These are phyloP conservation scores for Cutaneotrichosporon dermatis DNA, from an alignment of 1,284 basidiomycete genomes.

Conservation along the genomic window DNA sequence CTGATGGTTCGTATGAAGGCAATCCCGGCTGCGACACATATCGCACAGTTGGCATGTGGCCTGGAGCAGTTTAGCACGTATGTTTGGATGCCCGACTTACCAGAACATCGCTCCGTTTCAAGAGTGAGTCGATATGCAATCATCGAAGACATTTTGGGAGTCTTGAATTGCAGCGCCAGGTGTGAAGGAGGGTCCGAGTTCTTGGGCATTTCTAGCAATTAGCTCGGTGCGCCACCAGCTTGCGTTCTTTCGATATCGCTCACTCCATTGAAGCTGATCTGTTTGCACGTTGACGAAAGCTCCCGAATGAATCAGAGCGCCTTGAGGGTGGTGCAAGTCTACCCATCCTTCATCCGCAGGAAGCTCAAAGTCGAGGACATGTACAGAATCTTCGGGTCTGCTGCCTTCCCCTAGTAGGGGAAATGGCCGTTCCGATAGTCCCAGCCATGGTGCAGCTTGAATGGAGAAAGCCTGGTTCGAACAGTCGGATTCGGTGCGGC, in stretches of 20 bases:
- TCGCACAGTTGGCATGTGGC: constrained; percentile 21
- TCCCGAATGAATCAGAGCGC: not conserved
- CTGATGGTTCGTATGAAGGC: not conserved
- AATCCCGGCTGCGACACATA: constrained; percentile 27
- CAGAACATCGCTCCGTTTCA: constrained; percentile 7
- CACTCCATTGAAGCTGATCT: not conserved
- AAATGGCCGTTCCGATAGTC: constrained; percentile 24
- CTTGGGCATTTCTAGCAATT: not conserved
- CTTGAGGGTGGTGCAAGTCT: not conserved
- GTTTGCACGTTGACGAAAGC: not conserved
- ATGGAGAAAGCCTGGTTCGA: not conserved
- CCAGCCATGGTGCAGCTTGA: constrained; percentile 17
- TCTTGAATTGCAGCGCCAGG: not conserved
- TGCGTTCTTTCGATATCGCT: too few relatives aligned
- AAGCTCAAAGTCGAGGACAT: constrained; percentile 16
- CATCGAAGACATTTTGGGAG: not conserved
- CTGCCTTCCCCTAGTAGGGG: constrained; percentile 41
- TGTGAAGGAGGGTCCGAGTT: not conserved
- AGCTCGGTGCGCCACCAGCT: not conserved
- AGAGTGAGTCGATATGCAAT: constrained; percentile 9
- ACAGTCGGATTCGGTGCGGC: constrained; percentile 5
- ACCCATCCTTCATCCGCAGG: not conserved
- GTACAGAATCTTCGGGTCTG: constrained; percentile 23
- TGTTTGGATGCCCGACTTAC: constrained; percentile 6
- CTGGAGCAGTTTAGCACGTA: constrained; percentile 6